Evolutionary conservation across 179 eudicot species (phyloP), one percentile per base, ranked within the genome.

Genomic region (Gypsophila paniculata): DNA sequence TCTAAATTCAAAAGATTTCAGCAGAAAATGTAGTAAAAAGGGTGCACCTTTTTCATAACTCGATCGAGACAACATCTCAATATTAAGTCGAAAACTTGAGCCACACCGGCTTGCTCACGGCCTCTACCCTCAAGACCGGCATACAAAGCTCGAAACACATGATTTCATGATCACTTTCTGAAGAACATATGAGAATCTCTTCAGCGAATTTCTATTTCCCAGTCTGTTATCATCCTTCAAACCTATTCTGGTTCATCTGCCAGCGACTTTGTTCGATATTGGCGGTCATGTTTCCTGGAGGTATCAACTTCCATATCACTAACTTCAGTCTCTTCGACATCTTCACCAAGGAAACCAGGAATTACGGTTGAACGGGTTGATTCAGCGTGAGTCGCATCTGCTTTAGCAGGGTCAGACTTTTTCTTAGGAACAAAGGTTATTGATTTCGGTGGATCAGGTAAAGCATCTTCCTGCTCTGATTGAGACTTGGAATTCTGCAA

Each of bases 381-480:
- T 23, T 65, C 74, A 57, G 55, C 68, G 48, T 54, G 67, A 64
- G n/a, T 61, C 68, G 39, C 71, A 10, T 39, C 72, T 22, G 64
- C 61, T 65, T 65, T 66, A 5, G 79, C 62, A 71, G 75, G 59
- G 54, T 69, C 79, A 8, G 76, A 65, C 71, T 80, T 83, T 72
- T 74, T 86, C 85, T 82, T 83, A 29, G 87, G 87, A 69, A 80
- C 63, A 66, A 80, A 82, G 11, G 75, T 63, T 68, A 84, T 39
- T 3, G 80, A 78, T 71, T 78, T 79, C 0, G 84, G 84, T 42
- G 65, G 79, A 72, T 63, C 65, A 49, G 61, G 14, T 5, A 72
- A 44, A 69, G 62, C 74, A 69, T 75, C 72, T 17, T 49, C 72
- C 38, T 4, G 42, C 14, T 72, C 73, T 21, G 74, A 72, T 13